Base-by-base conservation (phyloP, 345 rosid genomes). In the Citropsis articulata region DNA sequence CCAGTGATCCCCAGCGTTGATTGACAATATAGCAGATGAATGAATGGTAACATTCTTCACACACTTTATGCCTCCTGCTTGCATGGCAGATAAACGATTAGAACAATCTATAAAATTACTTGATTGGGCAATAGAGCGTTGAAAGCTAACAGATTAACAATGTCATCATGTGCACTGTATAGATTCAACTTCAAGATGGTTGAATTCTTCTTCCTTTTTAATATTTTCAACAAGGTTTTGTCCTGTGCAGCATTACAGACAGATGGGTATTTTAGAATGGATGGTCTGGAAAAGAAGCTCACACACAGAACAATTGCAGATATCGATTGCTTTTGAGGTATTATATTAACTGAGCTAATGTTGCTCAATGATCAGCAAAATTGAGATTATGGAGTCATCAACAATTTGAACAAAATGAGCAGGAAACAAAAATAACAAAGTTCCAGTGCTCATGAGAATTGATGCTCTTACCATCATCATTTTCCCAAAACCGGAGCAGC, bases 401-500 rank as follows among this genome's bases (percentile, higher is more conserved):
- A 53, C 73, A 60, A 30, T 56, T 60, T 35, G 36, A 53, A 45
- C 69, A 48, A 77, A 81, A 13, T 21, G 59, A 60, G 75, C 33
- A 30, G 31, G 21, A 76, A 22, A 56, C 60, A 22, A 27, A 31
- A 61, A 16, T 31, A 9, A 75, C 2, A 27, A 66, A 35, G 35
- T 55, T 40, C 16, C 67, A 70, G 12, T 14, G 10, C 13, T 40
- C 62, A 63, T 5, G 45, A 35, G 56, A 73, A 72, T 59, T 42
- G 28, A 45, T 70, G 45, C 70, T 69, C 92, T 85, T 75, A 92
- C 99, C 98, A 27, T 89, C 98, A 59, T 89, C 99, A 65, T 90
- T 89, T 85, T 94, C 99, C 99, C 99, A 96, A 83, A 96, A 96
- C 16, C 98, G 94, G n/a, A 96, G 90, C 60, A 96, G 89, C 31